phyloP scores from a whole-genome alignment of 768 basidiomycete species.

The Gloeostereum incarnatum region DNA sequence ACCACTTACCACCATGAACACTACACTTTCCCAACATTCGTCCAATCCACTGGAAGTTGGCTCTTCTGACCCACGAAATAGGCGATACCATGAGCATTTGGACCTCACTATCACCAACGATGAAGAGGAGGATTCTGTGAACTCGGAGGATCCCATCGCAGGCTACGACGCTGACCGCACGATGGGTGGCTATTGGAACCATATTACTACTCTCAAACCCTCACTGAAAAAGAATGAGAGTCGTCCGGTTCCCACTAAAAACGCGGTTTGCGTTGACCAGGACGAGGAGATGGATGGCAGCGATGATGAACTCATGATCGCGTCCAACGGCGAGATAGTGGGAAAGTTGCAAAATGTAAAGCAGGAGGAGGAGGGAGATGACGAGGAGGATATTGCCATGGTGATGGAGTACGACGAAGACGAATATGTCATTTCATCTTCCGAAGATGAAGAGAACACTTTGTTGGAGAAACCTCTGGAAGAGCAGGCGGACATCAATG shows the following conservation, averaged over 20 bases:
- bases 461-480: conserved; percentile 47
- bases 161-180: background rate
- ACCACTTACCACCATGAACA: too few species aligned
- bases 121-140: conserved; percentile 18
- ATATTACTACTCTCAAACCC: conserved; percentile 17
- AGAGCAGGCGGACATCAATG: conserved; percentile 65
- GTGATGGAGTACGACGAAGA: conserved; percentile 19
- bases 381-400: conserved; percentile 17
- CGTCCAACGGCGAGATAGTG: conserved; percentile 5
- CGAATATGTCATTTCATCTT: conserved; percentile 24
- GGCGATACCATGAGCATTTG: conserved; percentile 30
- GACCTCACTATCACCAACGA: conserved; percentile 21
- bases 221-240: conserved; percentile 12
- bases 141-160: conserved; percentile 43
- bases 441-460: conserved; percentile 51
- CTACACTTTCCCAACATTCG: conserved; percentile 56
- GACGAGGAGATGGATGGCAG: conserved; percentile 40
- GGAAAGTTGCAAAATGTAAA: conserved; percentile 8
- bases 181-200: conserved; percentile 1
- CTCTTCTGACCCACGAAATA: conserved; percentile 50
- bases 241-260: conserved; percentile 5
- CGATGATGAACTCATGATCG: conserved; percentile 29
- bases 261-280: conserved; percentile 26
- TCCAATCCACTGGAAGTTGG: conserved; percentile 67
- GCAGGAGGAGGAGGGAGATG: conserved; percentile 14